Percentiles rank a stretch among this genome's conserved stretches.
These are phyloP conservation scores for Pigoraptor vietnamica DNA, from an alignment of 78 protist genomes.

Conservation along the genomic window DNA sequence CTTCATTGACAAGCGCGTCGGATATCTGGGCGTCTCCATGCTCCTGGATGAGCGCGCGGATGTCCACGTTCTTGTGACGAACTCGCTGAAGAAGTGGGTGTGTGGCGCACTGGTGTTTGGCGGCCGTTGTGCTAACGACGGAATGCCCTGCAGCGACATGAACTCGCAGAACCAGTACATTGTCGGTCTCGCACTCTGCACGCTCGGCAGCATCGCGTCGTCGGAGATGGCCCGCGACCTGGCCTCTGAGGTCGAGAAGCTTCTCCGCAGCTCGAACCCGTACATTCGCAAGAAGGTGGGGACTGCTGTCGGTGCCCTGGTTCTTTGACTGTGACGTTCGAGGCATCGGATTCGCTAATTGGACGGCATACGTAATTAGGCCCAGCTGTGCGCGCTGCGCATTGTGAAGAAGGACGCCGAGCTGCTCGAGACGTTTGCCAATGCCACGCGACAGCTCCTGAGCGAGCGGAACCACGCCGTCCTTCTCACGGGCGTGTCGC, in stretches of 20 bases:
- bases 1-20: conserved; percentile 92
- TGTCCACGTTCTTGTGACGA: conserved; percentile 88
- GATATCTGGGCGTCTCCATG: conserved; percentile 86
- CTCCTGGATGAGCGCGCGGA: conserved; percentile 93
- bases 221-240: conserved; percentile 92
- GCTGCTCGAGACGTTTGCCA: conserved; percentile 73
- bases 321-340: neutral
- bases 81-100: conserved; percentile 77
- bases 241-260: conserved; percentile 84
- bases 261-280: conserved; percentile 70
- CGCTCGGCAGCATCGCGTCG: conserved; percentile 92
- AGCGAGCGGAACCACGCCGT: conserved; percentile 76
- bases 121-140: no score
- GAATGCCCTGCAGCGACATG: conserved; percentile 16
- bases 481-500: conserved; percentile 70
- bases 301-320: neutral
- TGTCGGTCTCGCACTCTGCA: conserved; percentile 83
- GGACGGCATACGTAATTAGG: no score
- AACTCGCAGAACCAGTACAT: conserved; percentile 50
- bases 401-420: conserved; percentile 82
- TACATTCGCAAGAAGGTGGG: conserved; percentile 87
- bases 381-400: conserved; percentile 84
- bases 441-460: conserved; percentile 39
- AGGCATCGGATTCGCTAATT: no score
- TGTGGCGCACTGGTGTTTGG: neutral